A percentile compares a stretch with the other conserved stretches of the same genome.
Evolutionary conservation across 129 eudicot genomes (phyloP).

Genomic region (Arctium lappa): DNA sequence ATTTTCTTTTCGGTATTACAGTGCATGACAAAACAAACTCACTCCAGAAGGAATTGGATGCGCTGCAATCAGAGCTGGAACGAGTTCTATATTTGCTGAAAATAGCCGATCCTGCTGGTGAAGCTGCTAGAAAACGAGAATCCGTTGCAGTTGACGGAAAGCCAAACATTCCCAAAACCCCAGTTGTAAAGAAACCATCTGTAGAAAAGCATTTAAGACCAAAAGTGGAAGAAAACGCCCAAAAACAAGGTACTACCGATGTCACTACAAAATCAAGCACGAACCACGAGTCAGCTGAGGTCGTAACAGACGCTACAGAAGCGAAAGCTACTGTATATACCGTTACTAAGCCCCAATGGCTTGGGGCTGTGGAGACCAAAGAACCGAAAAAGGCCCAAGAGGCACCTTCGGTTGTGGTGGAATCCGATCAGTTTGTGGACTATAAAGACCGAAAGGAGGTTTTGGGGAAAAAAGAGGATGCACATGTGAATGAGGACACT

Average conservation of each 20-base stretch:
- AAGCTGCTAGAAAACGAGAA: slow-evolving; percentile 69
- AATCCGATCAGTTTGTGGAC: slow-evolving; percentile 68
- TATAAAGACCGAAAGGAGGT: slow-evolving; percentile 75
- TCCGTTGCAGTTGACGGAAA: slow-evolving; percentile 27
- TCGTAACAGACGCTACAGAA: slow-evolving; percentile 32
- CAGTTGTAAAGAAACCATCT: slow-evolving; percentile 25
- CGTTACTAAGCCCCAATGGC: slow-evolving; percentile 90
- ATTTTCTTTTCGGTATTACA: slow-evolving; percentile 29
- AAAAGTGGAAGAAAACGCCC: slow-evolving; percentile 22
- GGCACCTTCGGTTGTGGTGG: slow-evolving; percentile 28
- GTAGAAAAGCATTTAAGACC: slow-evolving; percentile 14
- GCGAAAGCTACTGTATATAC: slow-evolving; percentile 47
- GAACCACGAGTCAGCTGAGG: slow-evolving; percentile 31
- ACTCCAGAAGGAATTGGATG: slow-evolving; percentile 58
- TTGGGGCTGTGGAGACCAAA: slow-evolving; percentile 78
- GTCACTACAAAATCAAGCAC: slow-evolving; percentile 26
- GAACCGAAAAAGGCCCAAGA: slow-evolving; percentile 44
- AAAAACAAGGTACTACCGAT: slow-evolving; percentile 30
- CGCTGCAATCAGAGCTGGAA: slow-evolving; percentile 70
- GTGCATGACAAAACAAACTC: slow-evolving; percentile 59
- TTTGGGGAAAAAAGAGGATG: slow-evolving; percentile 37
- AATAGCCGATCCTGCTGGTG: slow-evolving; percentile 91
- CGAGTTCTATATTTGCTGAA: slow-evolving; percentile 81
- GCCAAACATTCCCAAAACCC: slow-evolving; percentile 18
- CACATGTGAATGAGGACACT: slow-evolving; percentile 21